These are phyloP conservation scores for Crotalaria pallida DNA, from an alignment of 306 rosid species.

Conservation along the genomic window DNA sequence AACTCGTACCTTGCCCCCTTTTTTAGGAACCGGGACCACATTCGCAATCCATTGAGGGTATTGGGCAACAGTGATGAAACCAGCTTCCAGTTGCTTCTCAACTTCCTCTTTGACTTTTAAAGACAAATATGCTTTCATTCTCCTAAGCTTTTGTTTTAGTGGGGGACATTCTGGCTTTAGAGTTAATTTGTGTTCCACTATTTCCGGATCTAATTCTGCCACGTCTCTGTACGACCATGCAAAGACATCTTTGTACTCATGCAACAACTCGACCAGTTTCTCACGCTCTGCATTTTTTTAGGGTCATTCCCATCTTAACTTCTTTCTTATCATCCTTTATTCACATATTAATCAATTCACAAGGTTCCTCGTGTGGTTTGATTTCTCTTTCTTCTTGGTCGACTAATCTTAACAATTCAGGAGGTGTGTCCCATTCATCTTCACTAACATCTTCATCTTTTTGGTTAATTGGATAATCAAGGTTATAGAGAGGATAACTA, in stretches of 20 bases:
- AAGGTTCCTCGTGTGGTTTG: too few species aligned
- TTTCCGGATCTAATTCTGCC: background rate
- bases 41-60: background rate
- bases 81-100: background rate
- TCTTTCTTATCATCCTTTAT: too few species aligned
- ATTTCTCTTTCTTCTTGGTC: too few species aligned
- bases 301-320: too few species aligned
- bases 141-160: background rate
- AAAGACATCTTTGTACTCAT: background rate
- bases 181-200: background rate
- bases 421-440: too few species aligned
- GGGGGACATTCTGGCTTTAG: background rate
- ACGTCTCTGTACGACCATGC: background rate
- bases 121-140: background rate
- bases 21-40: background rate
- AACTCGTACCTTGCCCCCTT: background rate
- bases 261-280: background rate
- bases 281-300: fast-evolving
- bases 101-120: background rate
- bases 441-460: too few species aligned
- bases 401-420: too few species aligned
- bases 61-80: background rate
- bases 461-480: too few species aligned
- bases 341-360: too few species aligned
- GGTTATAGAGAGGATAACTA: too few species aligned